Evolutionary conservation across 441 rosid genomes (phyloP).

Genomic region (Erodium moschatum): DNA sequence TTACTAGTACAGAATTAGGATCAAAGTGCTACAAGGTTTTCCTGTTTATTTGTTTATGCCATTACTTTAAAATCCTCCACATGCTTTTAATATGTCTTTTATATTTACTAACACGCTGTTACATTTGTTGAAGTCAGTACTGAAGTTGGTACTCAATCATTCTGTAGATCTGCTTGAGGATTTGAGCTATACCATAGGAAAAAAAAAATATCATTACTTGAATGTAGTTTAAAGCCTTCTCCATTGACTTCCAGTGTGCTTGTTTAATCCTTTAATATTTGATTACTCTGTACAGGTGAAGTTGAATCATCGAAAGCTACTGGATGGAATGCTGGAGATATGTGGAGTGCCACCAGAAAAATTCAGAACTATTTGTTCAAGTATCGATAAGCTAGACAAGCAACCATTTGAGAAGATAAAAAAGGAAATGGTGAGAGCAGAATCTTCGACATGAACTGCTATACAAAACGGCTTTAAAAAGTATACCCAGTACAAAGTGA

Average conservation of each 20-base stretch:
- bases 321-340: conserved; percentile 63
- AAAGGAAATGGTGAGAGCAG: conserved; percentile 64
- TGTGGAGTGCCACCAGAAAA: conserved; percentile 57
- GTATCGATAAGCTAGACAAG: conserved; percentile 54
- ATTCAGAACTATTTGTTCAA: conserved; percentile 51
- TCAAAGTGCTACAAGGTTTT: background rate
- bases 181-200: no score
- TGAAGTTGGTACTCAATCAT: no score
- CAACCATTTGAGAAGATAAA: conserved; percentile 64
- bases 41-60: background rate
- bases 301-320: conserved; percentile 74
- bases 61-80: no score
- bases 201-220: no score
- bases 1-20: no score
- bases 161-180: no score
- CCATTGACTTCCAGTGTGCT: background rate
- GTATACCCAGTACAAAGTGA: no score
- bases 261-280: no score
- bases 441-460: background rate
- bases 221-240: conserved; percentile 6
- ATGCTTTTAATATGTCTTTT: no score
- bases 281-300: conserved; percentile 44
- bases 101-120: no score
- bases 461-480: background rate
- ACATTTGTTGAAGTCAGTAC: no score